These are phyloP conservation scores for Leishmania turanica DNA, from an alignment of 208 protist species.

Conservation along the genomic window DNA sequence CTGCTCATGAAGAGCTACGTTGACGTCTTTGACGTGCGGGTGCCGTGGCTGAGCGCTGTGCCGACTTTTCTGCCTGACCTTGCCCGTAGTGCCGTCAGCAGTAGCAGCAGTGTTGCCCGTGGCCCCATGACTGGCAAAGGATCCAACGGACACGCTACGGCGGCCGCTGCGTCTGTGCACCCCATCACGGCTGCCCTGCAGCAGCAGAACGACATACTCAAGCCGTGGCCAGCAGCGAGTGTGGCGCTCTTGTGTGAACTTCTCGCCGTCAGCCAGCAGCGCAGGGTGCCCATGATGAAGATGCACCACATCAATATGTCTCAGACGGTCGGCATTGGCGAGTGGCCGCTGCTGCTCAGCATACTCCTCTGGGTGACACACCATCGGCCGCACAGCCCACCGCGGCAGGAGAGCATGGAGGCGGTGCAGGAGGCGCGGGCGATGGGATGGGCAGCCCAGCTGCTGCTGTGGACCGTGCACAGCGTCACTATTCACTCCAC, in stretches of 20 bases:
- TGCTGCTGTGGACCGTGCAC: slow-evolving; percentile 87
- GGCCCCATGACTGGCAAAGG: neutral
- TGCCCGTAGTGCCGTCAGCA: neutral
- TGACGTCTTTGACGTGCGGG: slow-evolving; percentile 78
- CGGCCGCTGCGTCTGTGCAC: neutral
- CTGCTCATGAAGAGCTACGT: slow-evolving; percentile 80
- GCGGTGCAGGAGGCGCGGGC: slow-evolving; percentile 36
- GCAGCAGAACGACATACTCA: slow-evolving; percentile 46
- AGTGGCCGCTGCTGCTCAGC: slow-evolving; percentile 87
- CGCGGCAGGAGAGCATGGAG: neutral
- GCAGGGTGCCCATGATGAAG: slow-evolving; percentile 78
- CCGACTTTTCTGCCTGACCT: slow-evolving; percentile 65
- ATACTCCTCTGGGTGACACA: slow-evolving; percentile 80
- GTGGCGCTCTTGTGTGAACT: slow-evolving; percentile 77
- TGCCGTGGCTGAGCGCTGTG: slow-evolving; percentile 79
- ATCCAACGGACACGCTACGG: neutral
- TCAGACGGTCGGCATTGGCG: slow-evolving; percentile 38
- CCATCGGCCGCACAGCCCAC: slow-evolving; percentile 14
- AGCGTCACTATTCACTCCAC: slow-evolving; percentile 76
- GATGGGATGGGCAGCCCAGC: slow-evolving; percentile 66
- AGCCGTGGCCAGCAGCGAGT: slow-evolving; percentile 33
- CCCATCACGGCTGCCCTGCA: slow-evolving; percentile 53
- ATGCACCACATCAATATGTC: slow-evolving; percentile 90
- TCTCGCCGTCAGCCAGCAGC: slow-evolving; percentile 57
- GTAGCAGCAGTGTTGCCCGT: neutral